Evolutionary conservation across 257 asterid genomes (phyloP).

Genomic region (Solanum infundibuliforme): DNA sequence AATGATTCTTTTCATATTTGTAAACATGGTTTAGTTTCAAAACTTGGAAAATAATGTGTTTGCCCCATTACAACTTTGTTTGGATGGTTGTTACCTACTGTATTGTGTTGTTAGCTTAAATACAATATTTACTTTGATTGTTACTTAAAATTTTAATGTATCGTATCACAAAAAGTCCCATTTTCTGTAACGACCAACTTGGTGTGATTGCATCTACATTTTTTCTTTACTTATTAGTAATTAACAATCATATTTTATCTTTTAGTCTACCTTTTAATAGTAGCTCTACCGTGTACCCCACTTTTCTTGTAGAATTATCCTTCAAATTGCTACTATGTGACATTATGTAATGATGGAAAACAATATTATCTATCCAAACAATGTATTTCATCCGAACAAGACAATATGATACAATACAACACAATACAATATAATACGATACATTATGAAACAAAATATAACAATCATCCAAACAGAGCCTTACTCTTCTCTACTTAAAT

Average conservation of each 20-base stretch:
- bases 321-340: neutral
- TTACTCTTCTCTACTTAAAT: neutral
- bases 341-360: neutral
- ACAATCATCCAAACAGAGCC: neutral
- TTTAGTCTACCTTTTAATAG: neutral
- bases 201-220: neutral
- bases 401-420: neutral
- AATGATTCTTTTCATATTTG: neutral
- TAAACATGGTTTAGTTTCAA: neutral
- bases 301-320: neutral
- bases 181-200: neutral
- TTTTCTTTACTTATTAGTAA: neutral
- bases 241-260: neutral
- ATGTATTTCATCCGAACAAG: neutral
- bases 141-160: neutral
- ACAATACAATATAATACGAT: neutral
- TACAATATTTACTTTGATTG: neutral
- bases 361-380: neutral
- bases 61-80: neutral
- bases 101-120: neutral
- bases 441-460: neutral
- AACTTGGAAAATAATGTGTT: neutral
- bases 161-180: neutral
- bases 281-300: neutral
- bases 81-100: neutral